A percentile compares a stretch with the other conserved stretches of the same genome.
These are phyloP conservation scores for Lecanosticta acicola DNA, from an alignment of 2,329 filamentous ascomycete species.

Conservation along the genomic window DNA sequence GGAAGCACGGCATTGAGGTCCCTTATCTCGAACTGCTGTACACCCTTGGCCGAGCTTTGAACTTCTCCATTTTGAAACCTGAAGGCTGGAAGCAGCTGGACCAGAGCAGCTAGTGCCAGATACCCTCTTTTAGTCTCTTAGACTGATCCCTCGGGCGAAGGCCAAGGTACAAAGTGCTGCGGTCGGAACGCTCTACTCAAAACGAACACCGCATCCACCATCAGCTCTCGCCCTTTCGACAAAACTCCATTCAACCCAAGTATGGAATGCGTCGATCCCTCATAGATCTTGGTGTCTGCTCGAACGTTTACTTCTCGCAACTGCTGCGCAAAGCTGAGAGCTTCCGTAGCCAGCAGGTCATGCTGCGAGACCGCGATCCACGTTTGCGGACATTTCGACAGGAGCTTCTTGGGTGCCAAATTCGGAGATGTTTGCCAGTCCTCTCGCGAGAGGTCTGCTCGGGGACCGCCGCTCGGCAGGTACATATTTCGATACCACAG, in stretches of 20 bases:
- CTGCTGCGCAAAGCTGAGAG: conserved; percentile 14
- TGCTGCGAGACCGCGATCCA: conserved; percentile 20
- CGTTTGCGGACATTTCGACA: conserved; percentile 15
- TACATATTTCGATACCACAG: conserved; percentile 20
- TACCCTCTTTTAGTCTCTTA: neutral
- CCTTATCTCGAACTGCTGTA: conserved; percentile 42
- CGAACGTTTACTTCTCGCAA: conserved; percentile 12
- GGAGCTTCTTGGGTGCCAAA: conserved; percentile 15
- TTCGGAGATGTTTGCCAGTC: conserved; percentile 20
- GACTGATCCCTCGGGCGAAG: conserved; percentile 2
- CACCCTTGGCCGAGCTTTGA: conserved; percentile 36
- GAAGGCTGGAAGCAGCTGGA: conserved; percentile 1
- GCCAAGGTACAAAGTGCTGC: conserved; percentile 3
- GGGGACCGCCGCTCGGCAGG: conserved; percentile 6
- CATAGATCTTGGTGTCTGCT: conserved; percentile 16
- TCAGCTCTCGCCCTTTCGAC: conserved; percentile 14
- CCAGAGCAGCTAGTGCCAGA: neutral
- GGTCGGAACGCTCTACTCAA: conserved; percentile 17
- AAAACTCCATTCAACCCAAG: conserved; percentile 16
- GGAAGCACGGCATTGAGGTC: conserved; percentile 36
- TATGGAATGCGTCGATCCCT: conserved; percentile 17
- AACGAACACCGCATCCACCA: conserved; percentile 16
- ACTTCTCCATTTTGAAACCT: conserved; percentile 13
- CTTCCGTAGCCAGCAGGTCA: conserved; percentile 18
- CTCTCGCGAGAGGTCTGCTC: conserved; percentile 6